Conservation (phyloP, 2,329 filamentous ascomycete genomes). For the Thelonectria discophora region DNA sequence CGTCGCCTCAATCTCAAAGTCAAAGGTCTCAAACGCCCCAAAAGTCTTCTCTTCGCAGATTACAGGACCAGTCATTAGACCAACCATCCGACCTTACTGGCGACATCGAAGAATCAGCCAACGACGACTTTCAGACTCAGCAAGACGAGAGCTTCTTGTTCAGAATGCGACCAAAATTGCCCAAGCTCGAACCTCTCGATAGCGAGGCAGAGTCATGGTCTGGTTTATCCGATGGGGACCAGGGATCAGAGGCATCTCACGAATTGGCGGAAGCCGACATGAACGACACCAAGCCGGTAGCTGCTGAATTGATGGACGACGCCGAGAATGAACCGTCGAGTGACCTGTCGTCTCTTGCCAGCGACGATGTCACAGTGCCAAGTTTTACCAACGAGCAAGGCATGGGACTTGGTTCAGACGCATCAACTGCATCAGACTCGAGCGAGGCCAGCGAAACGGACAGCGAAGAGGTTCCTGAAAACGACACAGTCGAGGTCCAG, state of each 20-base stretch:
- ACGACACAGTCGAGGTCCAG: neutral
- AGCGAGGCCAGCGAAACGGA: neutral
- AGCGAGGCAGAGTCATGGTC: constrained; percentile 31
- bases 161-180: constrained; percentile 34
- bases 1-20: constrained; percentile 42
- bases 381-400: constrained; percentile 1
- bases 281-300: neutral
- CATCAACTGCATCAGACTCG: constrained; percentile 3
- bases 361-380: constrained; percentile 24
- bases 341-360: constrained; percentile 30
- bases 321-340: constrained; percentile 23
- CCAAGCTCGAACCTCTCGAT: neutral
- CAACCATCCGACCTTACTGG: constrained; percentile 2
- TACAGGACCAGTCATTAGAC: constrained; percentile 2
- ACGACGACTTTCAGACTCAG: constrained; percentile 40
- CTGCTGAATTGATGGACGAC: neutral
- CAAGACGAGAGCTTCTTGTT: constrained; percentile 48
- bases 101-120: neutral
- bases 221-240: constrained; percentile 28
- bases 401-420: constrained; percentile 6
- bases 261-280: neutral
- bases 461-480: neutral
- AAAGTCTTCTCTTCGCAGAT: constrained; percentile 14
- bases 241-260: constrained; percentile 9
- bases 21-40: constrained; percentile 17